Conservation (phyloP, 2,329 filamentous ascomycete species). For the Pseudogymnoascus verrucosus region DNA sequence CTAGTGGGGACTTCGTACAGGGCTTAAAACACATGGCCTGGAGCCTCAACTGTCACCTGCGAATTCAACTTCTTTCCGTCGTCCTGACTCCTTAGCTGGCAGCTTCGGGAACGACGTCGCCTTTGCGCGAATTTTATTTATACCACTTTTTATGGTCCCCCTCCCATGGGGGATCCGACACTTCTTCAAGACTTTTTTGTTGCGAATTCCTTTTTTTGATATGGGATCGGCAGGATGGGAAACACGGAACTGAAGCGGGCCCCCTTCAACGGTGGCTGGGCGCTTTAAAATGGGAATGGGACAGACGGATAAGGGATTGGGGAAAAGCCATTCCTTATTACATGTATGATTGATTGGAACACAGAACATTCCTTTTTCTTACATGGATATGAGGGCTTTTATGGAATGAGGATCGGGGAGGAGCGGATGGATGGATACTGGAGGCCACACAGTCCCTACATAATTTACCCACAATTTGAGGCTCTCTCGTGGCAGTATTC, state of each 20-base stretch:
- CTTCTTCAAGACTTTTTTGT: background rate
- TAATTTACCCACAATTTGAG: slow-evolving; percentile 1
- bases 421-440: background rate
- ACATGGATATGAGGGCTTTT: background rate
- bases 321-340: background rate
- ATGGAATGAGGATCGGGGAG: background rate
- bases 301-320: background rate
- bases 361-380: background rate
- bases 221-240: background rate
- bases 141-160: slow-evolving; percentile 2
- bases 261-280: slow-evolving; percentile 3
- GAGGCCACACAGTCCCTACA: slow-evolving; percentile 8
- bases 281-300: slow-evolving; percentile 6
- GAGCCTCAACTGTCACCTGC: slow-evolving; percentile 8
- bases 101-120: background rate
- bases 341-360: background rate
- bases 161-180: background rate
- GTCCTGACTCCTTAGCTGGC: slow-evolving; percentile 1
- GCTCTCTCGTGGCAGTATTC: slow-evolving; percentile 6
- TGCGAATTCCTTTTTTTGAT: slow-evolving; percentile 4
- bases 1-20: slow-evolving; percentile 3
- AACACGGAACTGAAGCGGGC: background rate
- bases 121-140: slow-evolving; percentile 5
- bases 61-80: background rate
- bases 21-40: slow-evolving; percentile 6